Conservation (phyloP, 805 yeast species). For the Myxozyma lipomycoides region DNA sequence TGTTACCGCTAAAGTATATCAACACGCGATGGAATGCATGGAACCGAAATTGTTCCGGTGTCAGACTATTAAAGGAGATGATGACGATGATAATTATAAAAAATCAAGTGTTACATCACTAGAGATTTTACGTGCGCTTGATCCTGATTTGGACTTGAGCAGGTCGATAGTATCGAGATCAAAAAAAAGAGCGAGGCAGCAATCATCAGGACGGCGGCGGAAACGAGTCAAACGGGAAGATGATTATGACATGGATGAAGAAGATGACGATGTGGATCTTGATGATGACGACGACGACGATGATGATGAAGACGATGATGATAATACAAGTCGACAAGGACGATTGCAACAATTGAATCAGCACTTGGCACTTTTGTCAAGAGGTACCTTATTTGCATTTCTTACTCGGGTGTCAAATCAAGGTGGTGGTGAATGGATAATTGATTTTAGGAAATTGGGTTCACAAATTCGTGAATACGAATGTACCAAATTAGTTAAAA, state of each 20-base stretch:
- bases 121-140: slow-evolving; percentile 34
- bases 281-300: slow-evolving; percentile 12
- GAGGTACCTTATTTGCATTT: slow-evolving; percentile 52
- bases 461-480: slow-evolving; percentile 33
- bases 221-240: slow-evolving; percentile 31
- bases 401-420: slow-evolving; percentile 51
- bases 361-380: slow-evolving; percentile 66
- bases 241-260: slow-evolving; percentile 37
- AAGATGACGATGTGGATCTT: slow-evolving; percentile 1
- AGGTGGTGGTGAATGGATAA: slow-evolving; percentile 47
- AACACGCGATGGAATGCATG: slow-evolving; percentile 50
- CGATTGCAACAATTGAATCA: slow-evolving; percentile 12
- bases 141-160: slow-evolving; percentile 23
- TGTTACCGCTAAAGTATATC: slow-evolving; percentile 61
- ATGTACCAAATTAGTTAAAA: slow-evolving; percentile 38
- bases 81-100: slow-evolving; percentile 32
- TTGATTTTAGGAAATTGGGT: slow-evolving; percentile 36
- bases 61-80: neutral
- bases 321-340: slow-evolving; percentile 6
- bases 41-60: slow-evolving; percentile 48
- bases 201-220: slow-evolving; percentile 20
- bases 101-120: slow-evolving; percentile 38
- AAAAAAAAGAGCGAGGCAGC: slow-evolving; percentile 8
- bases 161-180: slow-evolving; percentile 19
- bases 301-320: slow-evolving; percentile 21